These are phyloP conservation scores for Leishmania gerbilli DNA, from an alignment of 208 protist genomes.

Conservation along the genomic window DNA sequence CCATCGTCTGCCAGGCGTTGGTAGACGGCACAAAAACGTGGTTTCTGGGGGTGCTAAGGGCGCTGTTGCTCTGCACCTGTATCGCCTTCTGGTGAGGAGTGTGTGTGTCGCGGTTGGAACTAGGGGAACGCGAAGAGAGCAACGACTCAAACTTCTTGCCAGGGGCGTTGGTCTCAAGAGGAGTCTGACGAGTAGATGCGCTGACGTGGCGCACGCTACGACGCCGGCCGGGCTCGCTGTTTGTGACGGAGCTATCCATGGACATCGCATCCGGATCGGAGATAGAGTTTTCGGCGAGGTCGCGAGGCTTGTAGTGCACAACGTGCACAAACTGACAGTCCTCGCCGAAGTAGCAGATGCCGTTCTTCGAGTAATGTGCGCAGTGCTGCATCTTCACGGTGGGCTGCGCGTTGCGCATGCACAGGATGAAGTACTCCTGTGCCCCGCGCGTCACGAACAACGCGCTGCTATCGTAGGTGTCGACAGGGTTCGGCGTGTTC, in stretches of 20 bases:
- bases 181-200: slow-evolving; percentile 36
- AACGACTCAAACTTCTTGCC: slow-evolving; percentile 14
- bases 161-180: slow-evolving; percentile 22
- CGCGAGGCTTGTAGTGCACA: slow-evolving; percentile 52
- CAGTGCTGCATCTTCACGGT: slow-evolving; percentile 77
- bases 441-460: slow-evolving; percentile 70
- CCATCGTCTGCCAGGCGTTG: slow-evolving; percentile 20
- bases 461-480: slow-evolving; percentile 58
- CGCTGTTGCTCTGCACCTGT: slow-evolving; percentile 9
- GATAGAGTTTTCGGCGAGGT: slow-evolving; percentile 37
- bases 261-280: slow-evolving; percentile 46
- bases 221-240: slow-evolving; percentile 14
- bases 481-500: slow-evolving; percentile 71
- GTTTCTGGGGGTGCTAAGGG: slow-evolving; percentile 9
- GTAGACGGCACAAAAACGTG: slow-evolving; percentile 29
- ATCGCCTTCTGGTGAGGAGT: slow-evolving; percentile 22
- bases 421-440: slow-evolving; percentile 69
- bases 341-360: too few relatives aligned
- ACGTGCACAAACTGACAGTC: too few relatives aligned
- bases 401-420: slow-evolving; percentile 45
- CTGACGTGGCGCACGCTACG: slow-evolving; percentile 18
- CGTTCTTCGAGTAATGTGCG: too few relatives aligned
- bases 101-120: slow-evolving; percentile 10
- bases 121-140: slow-evolving; percentile 30
- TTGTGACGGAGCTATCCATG: slow-evolving; percentile 31